Evolutionary conservation across 225 moss, liverwort and hornwort species (phyloP).

Genomic region (Physcomitrellopsis africana): DNA sequence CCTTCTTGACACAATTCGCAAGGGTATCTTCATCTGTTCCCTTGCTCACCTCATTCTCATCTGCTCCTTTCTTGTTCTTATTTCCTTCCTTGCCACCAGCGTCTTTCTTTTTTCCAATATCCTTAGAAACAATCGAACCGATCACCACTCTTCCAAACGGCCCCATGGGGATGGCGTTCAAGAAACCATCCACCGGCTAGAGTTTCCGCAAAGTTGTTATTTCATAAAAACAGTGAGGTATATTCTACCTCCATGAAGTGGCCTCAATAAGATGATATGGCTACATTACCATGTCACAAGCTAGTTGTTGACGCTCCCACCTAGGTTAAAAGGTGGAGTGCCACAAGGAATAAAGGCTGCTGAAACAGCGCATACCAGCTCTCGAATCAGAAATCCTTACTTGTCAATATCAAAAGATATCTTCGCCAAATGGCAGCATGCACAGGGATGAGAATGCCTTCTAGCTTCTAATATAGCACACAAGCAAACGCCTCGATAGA

Average conservation of each 20-base stretch:
- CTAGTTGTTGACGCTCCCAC: constrained; percentile 33
- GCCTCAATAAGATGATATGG: constrained; percentile 32
- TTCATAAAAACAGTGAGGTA: constrained; percentile 17
- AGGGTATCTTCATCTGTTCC: constrained; percentile 25
- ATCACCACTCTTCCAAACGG: constrained; percentile 57
- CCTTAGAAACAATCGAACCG: constrained; percentile 48
- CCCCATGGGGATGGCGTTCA: constrained; percentile 49
- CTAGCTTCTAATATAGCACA: constrained; percentile 20
- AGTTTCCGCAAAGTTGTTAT: constrained; percentile 15
- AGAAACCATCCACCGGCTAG: constrained; percentile 26
- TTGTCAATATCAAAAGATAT: constrained; percentile 36
- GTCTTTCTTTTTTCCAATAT: constrained; percentile 59
- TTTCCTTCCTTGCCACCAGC: constrained; percentile 40
- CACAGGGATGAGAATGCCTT: constrained; percentile 16
- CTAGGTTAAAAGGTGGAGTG: constrained; percentile 13
- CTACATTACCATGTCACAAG: constrained; percentile 29
- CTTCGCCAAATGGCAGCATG: constrained; percentile 36
- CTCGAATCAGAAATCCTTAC: constrained; percentile 21
- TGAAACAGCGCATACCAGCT: constrained; percentile 25
- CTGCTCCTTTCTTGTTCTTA: constrained; percentile 51
- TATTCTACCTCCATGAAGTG: constrained; percentile 34
- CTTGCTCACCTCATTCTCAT: constrained; percentile 28
- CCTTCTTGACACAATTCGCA: constrained; percentile 35
- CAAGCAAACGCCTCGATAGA: constrained; percentile 20
- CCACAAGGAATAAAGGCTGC: constrained; percentile 5